Evolutionary conservation across 148 eudicot genomes (phyloP), one percentile per base, ranked within the genome.

Genomic region (Hydrangea macrophylla): DNA sequence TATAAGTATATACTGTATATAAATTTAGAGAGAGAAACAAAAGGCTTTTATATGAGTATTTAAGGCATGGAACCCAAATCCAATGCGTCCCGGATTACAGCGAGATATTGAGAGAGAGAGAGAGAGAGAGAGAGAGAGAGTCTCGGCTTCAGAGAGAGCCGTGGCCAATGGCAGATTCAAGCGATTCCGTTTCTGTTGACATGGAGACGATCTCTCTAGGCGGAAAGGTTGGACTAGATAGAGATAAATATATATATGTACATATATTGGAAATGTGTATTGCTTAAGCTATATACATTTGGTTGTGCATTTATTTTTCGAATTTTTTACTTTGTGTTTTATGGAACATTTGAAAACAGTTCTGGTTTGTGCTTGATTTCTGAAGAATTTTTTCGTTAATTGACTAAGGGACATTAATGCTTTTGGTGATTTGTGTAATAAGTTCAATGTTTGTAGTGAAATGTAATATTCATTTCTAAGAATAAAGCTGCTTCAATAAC

Each of bases 111-210:
- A 28, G 25, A 61, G 64, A 62, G 60, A 48, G 56, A 20, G 45
- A 45, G 55, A 40, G 58, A 54, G 58, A 65, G 44, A 36, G 53
- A 64, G 60, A 68, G 60, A 27, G 59, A 31, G 18, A 18, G 59
- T 37, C 17, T 23, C 50, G 65, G 50, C 65, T 61, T 37, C 9
- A 3, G 66, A 50, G 65, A 60, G 65, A 44, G 57, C 33, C 30
- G 55, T 30, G 22, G 53, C 36, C 35, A 67, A 84, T 88, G 94
- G 90, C 73, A 58, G 88, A 88, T 70, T 86, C 84, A 20, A 75
- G 78, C 75, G 85, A 88, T 61, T 82, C 82, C 56, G 79, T 88
- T 72, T 83, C 86, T 70, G 70, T 88, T 35, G 82, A 84, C 75
- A 84, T 88, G 76, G 90, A 82, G 17, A 66, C 87, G 23, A 70